Base-by-base conservation (phyloP, 129 eudicot species). In the Gnaphalium uliginosum region DNA sequence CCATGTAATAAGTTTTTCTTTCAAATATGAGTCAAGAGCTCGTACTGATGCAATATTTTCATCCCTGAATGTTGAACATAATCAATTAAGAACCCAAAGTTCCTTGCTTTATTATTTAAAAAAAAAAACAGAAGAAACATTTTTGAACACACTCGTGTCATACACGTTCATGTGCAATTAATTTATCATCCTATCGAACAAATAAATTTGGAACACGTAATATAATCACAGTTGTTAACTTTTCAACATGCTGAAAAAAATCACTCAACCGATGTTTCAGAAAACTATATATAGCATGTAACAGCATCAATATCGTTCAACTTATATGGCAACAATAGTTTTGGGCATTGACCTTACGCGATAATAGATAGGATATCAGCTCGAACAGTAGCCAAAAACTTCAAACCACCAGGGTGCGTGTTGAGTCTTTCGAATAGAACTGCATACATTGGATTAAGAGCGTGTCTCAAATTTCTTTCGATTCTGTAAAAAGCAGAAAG, bases 1-100 rank as follows among this genome's bases (percentile, higher is more conserved):
- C 97, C 98, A 93, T 61, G 96, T 93, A 78, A 81, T 81, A 46
- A 93, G 97, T 83, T 90, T 93, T 86, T 93, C 98, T 83, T 91
- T 93, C 82, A 93, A 78, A 83, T 88, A 85, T 23, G 97, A 87
- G 60, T 93, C 98, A 27, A 93, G 83, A 71, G 98, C 97, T 43
- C 96, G 84, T 72, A 93, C 66, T 61, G 97, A 84, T 72, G 97
- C 88, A 73, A 84, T 58, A 85, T 90, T 93, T 68, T 84, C 90
- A 69, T 90, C 96, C 87, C 98, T 93, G 78, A 22, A 76, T 78
- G 64, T 69, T 73, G 24, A 66, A 67, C 68, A 75, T 61, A 35
- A 59, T 25, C 60, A 64, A 39, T 48, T 39, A 50, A 46, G 71
- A 78, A 54, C 65, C 71, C 54, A 21, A 58, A 78, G 56, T 63